Conservation (phyloP, 192 early-diverging fungal species). For the Backusella tuberculispora region DNA sequence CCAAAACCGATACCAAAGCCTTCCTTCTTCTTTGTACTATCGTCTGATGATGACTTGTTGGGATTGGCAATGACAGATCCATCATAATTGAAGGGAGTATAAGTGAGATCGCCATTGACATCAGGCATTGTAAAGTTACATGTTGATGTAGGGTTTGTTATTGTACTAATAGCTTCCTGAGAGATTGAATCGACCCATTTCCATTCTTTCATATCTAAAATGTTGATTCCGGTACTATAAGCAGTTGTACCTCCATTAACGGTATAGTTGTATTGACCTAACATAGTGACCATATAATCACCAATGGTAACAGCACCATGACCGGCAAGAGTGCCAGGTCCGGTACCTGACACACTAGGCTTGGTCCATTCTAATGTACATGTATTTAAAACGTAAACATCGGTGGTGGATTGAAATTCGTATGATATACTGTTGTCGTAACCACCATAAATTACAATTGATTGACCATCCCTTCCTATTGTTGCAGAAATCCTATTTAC, state of each 20-base stretch:
- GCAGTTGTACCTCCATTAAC: neutral
- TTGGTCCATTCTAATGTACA: slow-evolving; percentile 30
- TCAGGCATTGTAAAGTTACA: slow-evolving; percentile 8
- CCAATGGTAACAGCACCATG: slow-evolving; percentile 21
- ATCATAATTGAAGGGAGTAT: neutral
- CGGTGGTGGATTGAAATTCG: neutral
- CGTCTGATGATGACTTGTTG: neutral
- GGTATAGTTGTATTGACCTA: slow-evolving; percentile 17
- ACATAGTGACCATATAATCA: slow-evolving; percentile 32
- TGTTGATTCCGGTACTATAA: slow-evolving; percentile 2
- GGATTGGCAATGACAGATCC: slow-evolving; percentile 1
- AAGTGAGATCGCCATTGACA: neutral
- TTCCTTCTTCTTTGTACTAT: slow-evolving; percentile 20
- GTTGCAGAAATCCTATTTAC: slow-evolving; percentile 23
- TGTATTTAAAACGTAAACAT: slow-evolving; percentile 29
- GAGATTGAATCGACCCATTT: slow-evolving; percentile 22
- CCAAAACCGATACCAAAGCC: slow-evolving; percentile 35
- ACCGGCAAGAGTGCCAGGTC: neutral
- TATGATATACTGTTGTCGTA: neutral
- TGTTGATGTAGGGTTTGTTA: neutral
- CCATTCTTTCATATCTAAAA: slow-evolving; percentile 28
- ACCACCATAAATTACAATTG: slow-evolving; percentile 30
- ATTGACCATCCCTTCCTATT: slow-evolving; percentile 27
- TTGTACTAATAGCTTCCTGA: neutral
- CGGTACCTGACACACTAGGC: slow-evolving; percentile 1